Conservation (phyloP, 108 stramenopile species). For the Skeletonema marinoi region DNA sequence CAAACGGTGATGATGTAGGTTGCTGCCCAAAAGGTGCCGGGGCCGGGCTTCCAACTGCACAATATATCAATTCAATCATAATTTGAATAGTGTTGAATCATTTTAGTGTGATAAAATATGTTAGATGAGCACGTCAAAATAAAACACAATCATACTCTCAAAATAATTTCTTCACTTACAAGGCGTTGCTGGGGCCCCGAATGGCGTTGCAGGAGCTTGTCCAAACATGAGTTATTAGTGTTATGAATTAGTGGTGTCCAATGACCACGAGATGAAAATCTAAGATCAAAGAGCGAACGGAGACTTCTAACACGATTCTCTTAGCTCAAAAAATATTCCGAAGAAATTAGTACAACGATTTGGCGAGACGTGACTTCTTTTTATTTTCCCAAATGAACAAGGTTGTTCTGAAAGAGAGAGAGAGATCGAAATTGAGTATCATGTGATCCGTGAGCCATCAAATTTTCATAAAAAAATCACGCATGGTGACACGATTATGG, state of each 20-base stretch:
- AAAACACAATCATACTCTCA: not conserved
- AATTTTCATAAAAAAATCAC: not conserved
- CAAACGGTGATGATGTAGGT: conserved; percentile 5
- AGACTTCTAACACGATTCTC: not conserved
- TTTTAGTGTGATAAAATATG: not conserved
- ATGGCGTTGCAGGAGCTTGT: conserved; percentile 22
- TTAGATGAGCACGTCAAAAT: not conserved
- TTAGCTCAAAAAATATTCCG: not conserved
- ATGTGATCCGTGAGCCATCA: not conserved
- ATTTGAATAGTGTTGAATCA: not conserved
- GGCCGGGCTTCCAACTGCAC: conserved; percentile 37
- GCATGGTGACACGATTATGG: not conserved
- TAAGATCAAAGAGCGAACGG: not conserved
- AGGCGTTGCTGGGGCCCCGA: conserved; percentile 33
- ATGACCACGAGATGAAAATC: conserved; percentile 1
- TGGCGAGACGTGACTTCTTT: not conserved
- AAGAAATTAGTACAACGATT: not conserved
- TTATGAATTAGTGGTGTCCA: not conserved
- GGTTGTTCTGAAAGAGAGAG: not conserved
- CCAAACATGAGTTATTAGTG: conserved; percentile 14
- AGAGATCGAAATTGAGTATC: not conserved
- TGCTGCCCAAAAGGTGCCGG: conserved; percentile 29
- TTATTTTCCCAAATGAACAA: not conserved
- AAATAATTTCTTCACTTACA: conserved; percentile 2
- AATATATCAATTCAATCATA: not conserved